Conservation (phyloP, 2,329 filamentous ascomycete species). For the Ceratocystis diversiconidia region DNA sequence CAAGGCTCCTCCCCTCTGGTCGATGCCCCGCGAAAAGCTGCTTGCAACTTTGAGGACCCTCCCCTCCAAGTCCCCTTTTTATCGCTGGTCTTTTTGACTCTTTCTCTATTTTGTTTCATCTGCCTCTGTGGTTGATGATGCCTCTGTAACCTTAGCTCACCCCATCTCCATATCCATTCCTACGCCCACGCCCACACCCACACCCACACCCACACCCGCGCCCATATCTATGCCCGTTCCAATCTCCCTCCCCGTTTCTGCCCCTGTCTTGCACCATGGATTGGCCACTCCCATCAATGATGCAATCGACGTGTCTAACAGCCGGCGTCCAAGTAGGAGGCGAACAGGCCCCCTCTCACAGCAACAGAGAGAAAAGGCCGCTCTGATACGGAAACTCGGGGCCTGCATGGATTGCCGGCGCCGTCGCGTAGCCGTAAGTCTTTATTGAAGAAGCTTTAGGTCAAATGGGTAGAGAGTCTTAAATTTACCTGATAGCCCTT, state of each 20-base stretch:
- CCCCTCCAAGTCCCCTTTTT: neutral
- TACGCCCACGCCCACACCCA: neutral
- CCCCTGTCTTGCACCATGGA: constrained; percentile 31
- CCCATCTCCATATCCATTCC: neutral
- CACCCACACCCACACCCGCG: neutral
- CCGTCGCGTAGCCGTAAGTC: constrained; percentile 44
- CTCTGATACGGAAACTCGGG: constrained; percentile 44
- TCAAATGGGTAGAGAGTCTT: neutral
- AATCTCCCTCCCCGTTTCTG: constrained; percentile 34
- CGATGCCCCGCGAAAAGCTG: constrained; percentile 12
- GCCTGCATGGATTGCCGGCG: constrained; percentile 43
- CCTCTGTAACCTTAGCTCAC: neutral
- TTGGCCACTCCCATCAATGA: constrained; percentile 33
- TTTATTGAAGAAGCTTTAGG: neutral
- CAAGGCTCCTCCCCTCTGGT: constrained; percentile 8
- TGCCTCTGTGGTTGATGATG: neutral
- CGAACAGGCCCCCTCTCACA: constrained; percentile 45
- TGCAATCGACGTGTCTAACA: constrained; percentile 39
- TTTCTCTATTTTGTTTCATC: neutral
- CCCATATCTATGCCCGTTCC: neutral
- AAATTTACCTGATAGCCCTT: neutral
- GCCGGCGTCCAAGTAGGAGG: constrained; percentile 41
- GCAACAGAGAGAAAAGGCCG: constrained; percentile 44
- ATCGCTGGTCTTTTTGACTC: neutral
- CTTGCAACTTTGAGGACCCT: constrained; percentile 4